phyloP scores from a whole-genome alignment of 129 eudicot genomes.

The Helianthus tuberosus region DNA sequence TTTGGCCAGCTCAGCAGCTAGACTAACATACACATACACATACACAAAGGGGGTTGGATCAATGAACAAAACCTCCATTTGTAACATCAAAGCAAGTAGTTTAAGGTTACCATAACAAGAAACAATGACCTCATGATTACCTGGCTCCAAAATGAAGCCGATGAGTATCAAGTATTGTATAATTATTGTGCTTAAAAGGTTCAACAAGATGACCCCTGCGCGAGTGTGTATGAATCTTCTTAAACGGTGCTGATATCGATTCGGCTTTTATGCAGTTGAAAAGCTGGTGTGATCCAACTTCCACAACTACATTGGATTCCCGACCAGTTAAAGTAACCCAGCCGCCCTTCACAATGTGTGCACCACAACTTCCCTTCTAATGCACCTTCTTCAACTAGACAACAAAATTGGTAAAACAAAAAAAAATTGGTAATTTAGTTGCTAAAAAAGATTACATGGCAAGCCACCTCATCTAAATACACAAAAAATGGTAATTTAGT shows the following conservation, averaged over 20 bases:
- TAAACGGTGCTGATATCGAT: constrained; percentile 80
- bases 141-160: constrained; percentile 30
- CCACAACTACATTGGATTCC: constrained; percentile 99
- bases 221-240: constrained; percentile 7
- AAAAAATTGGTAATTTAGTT: not conserved
- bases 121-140: constrained; percentile 23
- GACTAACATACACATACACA: too few species aligned
- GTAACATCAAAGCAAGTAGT: constrained; percentile 23
- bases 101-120: constrained; percentile 8
- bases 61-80: constrained; percentile 25
- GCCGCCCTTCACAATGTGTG: constrained; percentile 78
- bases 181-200: constrained; percentile 34
- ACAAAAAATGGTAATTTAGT: too few species aligned
- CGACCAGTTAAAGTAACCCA: constrained; percentile 97
- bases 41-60: too few species aligned
- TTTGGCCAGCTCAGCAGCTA: constrained; percentile 54
- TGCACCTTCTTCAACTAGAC: constrained; percentile 86
- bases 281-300: constrained; percentile 97
- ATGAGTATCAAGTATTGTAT: constrained; percentile 21
- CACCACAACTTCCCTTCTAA: constrained; percentile 90
- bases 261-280: constrained; percentile 91
- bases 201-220: constrained; percentile 10
- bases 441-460: not conserved
- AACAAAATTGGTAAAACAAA: constrained; percentile 5
- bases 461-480: not conserved